Evolutionary conservation across 305 asterid species (phyloP).

Genomic region (Andrographis paniculata): DNA sequence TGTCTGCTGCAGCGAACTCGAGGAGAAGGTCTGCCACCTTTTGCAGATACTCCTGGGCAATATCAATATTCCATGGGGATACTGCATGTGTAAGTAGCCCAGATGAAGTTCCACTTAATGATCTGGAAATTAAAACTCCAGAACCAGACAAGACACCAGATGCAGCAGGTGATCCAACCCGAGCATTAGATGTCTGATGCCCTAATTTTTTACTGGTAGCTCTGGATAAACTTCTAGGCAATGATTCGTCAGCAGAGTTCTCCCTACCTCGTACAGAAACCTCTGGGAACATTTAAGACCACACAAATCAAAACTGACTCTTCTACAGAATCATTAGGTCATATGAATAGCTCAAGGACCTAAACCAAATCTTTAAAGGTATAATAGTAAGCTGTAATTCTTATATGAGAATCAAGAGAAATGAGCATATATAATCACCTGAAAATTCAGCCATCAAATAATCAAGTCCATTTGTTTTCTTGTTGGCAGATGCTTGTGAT

Average conservation of each 20-base stretch:
- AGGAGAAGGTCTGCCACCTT: conserved; percentile 97
- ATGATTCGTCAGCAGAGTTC: conserved; percentile 50
- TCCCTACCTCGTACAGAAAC: conserved; percentile 85
- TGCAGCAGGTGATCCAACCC: conserved; percentile 74
- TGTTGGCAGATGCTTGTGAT: conserved; percentile 69
- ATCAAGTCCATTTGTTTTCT: conserved; percentile 84
- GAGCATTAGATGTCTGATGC: conserved; percentile 40
- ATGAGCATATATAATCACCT: conserved; percentile 41
- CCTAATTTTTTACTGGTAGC: conserved; percentile 63
- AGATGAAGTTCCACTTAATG: conserved; percentile 94
- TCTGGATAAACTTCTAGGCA: conserved; percentile 69
- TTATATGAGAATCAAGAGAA: conserved; percentile 13
- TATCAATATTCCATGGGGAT: conserved; percentile 92
- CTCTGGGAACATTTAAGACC: conserved; percentile 42
- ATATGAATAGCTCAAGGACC: conserved; percentile 2
- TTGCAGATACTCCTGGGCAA: conserved; percentile 88
- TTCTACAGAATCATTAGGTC: neutral
- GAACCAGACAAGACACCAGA: conserved; percentile 95
- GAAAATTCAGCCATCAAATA: conserved; percentile 96
- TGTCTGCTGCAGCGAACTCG: conserved; percentile 93
- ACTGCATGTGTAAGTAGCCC: conserved; percentile 85
- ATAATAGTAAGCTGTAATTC: neutral
- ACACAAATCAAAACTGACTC: neutral
- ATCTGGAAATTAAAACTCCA: conserved; percentile 92
- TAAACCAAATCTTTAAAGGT: neutral